phyloP scores from a whole-genome alignment of 257 asterid genomes.

The Scutellaria barbata region DNA sequence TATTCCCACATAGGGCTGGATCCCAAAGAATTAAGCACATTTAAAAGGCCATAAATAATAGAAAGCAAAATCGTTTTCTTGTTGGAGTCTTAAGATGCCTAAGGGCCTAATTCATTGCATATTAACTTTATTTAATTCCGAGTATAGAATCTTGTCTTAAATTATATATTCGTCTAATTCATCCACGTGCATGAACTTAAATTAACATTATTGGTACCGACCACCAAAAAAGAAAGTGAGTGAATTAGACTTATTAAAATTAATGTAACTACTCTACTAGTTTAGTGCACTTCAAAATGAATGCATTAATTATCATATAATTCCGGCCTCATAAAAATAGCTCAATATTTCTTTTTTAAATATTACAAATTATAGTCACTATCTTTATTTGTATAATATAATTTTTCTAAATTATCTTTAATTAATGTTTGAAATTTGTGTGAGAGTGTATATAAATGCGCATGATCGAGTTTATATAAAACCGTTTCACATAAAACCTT shows the following conservation, averaged over 20 bases:
- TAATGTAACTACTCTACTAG: not conserved
- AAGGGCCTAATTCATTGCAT: conserved; percentile 32
- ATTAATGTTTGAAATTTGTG: too few species aligned
- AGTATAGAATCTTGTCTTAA: conserved; percentile 33
- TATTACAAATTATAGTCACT: too few species aligned
- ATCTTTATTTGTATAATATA: too few species aligned
- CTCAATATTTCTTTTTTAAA: too few species aligned
- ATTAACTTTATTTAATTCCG: conserved; percentile 21
- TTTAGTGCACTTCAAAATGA: too few species aligned
- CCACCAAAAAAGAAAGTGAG: conserved; percentile 15
- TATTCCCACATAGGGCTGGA: too few species aligned
- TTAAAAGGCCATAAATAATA: conserved; percentile 15
- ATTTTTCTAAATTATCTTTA: too few species aligned
- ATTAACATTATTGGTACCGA: conserved; percentile 21
- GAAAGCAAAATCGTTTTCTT: not conserved
- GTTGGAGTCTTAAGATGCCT: not conserved
- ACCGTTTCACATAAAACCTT: too few species aligned
- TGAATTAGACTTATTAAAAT: not conserved
- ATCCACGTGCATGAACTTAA: conserved; percentile 35
- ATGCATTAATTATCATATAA: too few species aligned
- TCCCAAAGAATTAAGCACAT: conserved; percentile 18
- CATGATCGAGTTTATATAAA: too few species aligned
- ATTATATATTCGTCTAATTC: conserved; percentile 5
- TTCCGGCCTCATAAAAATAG: too few species aligned
- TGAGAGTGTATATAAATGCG: too few species aligned